phyloP scores from a whole-genome alignment of 805 yeast species.

The Zygosaccharomyces pseudorouxii region DNA sequence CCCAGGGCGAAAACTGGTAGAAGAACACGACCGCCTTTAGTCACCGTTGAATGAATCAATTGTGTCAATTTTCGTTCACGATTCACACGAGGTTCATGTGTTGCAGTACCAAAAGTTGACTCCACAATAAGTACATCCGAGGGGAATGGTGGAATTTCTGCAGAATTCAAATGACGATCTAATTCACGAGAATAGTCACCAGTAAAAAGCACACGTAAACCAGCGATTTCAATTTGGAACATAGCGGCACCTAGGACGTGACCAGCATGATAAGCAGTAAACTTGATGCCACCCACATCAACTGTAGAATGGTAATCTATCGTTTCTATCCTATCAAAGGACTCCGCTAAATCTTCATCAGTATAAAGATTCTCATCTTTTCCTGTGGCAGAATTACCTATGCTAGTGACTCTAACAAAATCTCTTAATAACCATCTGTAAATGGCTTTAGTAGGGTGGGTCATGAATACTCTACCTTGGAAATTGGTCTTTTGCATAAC shows the following conservation, averaged over 20 bases:
- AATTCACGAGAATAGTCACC: constrained; percentile 97
- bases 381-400: constrained; percentile 41
- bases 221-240: constrained; percentile 94
- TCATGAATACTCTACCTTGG: constrained; percentile 96
- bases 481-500: constrained; percentile 96
- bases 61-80: constrained; percentile 79
- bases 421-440: constrained; percentile 93
- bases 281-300: constrained; percentile 89
- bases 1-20: constrained; percentile 96
- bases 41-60: constrained; percentile 74
- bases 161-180: constrained; percentile 90
- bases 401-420: constrained; percentile 82
- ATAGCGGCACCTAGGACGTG: constrained; percentile 98
- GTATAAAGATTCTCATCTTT: constrained; percentile 60
- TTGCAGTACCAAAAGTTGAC: constrained; percentile 96
- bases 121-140: constrained; percentile 93
- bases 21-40: constrained; percentile 85
- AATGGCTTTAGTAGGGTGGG: constrained; percentile 98
- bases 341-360: constrained; percentile 82
- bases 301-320: constrained; percentile 93
- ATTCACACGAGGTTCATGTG: constrained; percentile 85
- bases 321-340: constrained; percentile 88
- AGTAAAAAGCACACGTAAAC: constrained; percentile 80
- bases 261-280: constrained; percentile 99
- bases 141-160: constrained; percentile 82